Evolutionary conservation across 495 filamentous ascomycete genomes (phyloP).

Genomic region (Aspergillus avenaceus): DNA sequence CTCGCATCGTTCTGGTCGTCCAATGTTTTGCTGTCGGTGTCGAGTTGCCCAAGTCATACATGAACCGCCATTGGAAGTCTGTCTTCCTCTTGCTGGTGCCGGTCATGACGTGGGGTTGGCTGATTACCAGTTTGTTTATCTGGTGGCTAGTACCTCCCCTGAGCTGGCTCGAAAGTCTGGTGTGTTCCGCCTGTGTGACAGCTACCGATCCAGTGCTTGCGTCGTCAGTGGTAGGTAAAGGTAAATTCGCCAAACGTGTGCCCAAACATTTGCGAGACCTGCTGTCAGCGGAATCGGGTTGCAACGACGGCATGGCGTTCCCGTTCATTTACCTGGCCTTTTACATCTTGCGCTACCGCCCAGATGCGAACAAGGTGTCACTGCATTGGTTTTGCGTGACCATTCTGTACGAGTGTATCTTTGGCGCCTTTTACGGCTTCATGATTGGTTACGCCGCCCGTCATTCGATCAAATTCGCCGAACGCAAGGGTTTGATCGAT

Average conservation of each 20-base stretch:
- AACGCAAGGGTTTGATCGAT: constrained; percentile 82
- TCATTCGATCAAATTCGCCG: constrained; percentile 86
- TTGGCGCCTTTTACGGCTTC: constrained; percentile 88
- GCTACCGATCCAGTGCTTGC: constrained; percentile 97
- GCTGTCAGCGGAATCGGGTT: constrained; percentile 94
- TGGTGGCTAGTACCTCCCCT: constrained; percentile 89
- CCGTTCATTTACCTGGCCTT: constrained; percentile 93
- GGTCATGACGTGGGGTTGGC: constrained; percentile 97
- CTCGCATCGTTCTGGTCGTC: constrained; percentile 93
- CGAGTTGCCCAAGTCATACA: constrained; percentile 94
- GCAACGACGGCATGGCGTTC: constrained; percentile 99
- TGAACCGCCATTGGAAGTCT: constrained; percentile 97
- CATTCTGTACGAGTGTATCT: constrained; percentile 93
- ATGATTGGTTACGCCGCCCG: constrained; percentile 81
- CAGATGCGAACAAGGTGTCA: constrained; percentile 61
- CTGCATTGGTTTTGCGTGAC: constrained; percentile 88
- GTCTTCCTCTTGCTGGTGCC: constrained; percentile 84
- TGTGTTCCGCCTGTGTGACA: constrained; percentile 88
- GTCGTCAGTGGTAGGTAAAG: constrained; percentile 97
- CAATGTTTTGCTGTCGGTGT: constrained; percentile 99
- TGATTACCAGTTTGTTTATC: constrained; percentile 90
- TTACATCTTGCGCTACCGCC: constrained; percentile 79
- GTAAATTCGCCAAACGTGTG: constrained; percentile 95
- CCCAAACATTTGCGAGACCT: constrained; percentile 96
- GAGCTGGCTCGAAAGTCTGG: constrained; percentile 83